These are phyloP conservation scores for Babesia sp. DNA, from an alignment of 169 alveolate genomes.

Conservation along the genomic window DNA sequence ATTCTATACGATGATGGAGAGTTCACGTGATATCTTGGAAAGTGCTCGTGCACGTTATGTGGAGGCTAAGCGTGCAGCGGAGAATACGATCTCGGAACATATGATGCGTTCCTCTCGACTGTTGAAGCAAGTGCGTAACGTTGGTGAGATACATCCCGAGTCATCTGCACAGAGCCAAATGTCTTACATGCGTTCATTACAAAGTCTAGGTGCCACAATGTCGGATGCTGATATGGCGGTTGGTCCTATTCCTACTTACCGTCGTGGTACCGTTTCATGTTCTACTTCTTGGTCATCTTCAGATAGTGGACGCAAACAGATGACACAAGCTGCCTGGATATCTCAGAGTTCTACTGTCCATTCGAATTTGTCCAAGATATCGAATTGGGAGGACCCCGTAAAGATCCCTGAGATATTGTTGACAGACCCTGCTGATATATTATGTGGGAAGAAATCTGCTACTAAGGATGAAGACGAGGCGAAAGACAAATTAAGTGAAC, in stretches of 20 bases:
- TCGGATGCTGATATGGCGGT: not conserved
- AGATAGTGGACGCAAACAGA: constrained; percentile 5
- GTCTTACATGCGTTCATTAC: constrained; percentile 4
- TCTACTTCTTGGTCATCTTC: not conserved
- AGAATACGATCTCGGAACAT: constrained; percentile 5
- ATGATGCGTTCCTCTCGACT: constrained; percentile 16
- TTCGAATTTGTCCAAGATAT: constrained; percentile 39
- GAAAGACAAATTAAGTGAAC: constrained; percentile 35
- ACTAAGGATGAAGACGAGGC: constrained; percentile 26
- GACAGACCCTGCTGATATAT: constrained; percentile 63
- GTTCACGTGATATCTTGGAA: not conserved
- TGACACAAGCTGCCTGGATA: constrained; percentile 65
- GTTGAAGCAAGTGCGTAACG: constrained; percentile 12
- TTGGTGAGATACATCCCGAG: not conserved
- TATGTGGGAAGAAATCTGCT: constrained; percentile 28
- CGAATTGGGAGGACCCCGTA: constrained; percentile 50
- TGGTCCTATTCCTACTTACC: not conserved
- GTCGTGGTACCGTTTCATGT: not conserved
- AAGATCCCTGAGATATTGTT: constrained; percentile 63
- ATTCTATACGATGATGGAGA: too few relatives aligned
- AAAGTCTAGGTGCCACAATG: not conserved
- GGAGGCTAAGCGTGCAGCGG: constrained; percentile 15
- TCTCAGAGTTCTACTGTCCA: constrained; percentile 47
- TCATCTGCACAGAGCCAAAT: not conserved
- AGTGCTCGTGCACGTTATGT: constrained; percentile 20